Conservation (phyloP, 805 yeast genomes). For the Pichia ethanolica region DNA sequence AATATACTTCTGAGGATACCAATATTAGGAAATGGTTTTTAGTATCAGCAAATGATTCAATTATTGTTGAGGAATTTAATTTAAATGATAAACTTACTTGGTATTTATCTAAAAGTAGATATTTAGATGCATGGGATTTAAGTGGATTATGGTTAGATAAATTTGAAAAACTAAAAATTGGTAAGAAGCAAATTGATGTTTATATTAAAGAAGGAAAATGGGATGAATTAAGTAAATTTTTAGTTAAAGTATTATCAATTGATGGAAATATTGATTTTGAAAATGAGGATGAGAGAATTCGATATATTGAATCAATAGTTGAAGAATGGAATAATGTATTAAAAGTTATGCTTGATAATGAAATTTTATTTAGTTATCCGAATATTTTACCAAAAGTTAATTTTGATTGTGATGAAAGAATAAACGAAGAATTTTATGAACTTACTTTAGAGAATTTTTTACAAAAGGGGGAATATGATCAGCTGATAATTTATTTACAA, state of each 20-base stretch:
- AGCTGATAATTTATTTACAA: conserved; percentile 37
- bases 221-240: conserved; percentile 46
- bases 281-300: conserved; percentile 11
- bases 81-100: conserved; percentile 65
- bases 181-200: conserved; percentile 45
- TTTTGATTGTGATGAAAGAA: conserved; percentile 14
- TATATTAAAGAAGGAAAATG: conserved; percentile 41
- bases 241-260: conserved; percentile 33
- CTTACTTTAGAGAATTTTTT: conserved; percentile 41
- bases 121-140: conserved; percentile 71
- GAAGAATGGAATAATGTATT: conserved; percentile 65
- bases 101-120: conserved; percentile 51
- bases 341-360: conserved; percentile 40
- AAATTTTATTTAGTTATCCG: conserved; percentile 40
- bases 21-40: conserved; percentile 45
- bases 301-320: conserved; percentile 17
- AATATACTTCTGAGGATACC: background rate
- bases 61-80: conserved; percentile 65
- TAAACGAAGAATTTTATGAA: conserved; percentile 38
- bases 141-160: conserved; percentile 49
- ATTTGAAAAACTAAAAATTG: conserved; percentile 48
- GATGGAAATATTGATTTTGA: conserved; percentile 20
- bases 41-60: conserved; percentile 75
- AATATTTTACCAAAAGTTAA: conserved; percentile 45
- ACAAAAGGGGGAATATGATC: conserved; percentile 24